phyloP scores from a whole-genome alignment of 1,284 basidiomycete genomes.

The Leccinum subrobustum region DNA sequence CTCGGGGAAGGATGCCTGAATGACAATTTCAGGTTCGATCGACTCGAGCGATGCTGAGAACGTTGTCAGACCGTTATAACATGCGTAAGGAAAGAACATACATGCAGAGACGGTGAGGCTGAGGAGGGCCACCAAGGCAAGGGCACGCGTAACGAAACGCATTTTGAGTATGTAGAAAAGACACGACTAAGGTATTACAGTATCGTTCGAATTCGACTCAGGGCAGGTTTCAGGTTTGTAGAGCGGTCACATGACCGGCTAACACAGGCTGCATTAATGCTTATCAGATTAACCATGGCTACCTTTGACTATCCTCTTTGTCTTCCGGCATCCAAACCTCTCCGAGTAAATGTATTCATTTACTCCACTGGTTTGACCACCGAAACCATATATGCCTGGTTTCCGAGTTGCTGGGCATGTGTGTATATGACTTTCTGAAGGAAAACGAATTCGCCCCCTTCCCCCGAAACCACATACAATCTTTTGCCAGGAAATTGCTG shows the following conservation, averaged over 20 bases:
- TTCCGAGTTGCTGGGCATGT: constrained; percentile 94
- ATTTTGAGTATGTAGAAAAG: constrained; percentile 17
- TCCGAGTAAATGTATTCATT: constrained; percentile 95
- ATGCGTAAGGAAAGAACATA: constrained; percentile 11
- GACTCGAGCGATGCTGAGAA: constrained; percentile 19
- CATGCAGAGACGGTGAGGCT: constrained; percentile 25
- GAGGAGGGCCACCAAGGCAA: constrained; percentile 22
- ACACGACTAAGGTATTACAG: neutral
- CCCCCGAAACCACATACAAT: constrained; percentile 93
- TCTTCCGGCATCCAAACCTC: constrained; percentile 46
- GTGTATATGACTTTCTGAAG: constrained; percentile 98
- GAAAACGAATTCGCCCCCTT: constrained; percentile 97
- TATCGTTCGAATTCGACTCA: constrained; percentile 6
- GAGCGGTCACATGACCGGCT: constrained; percentile 19
- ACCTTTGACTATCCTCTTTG: constrained; percentile 36
- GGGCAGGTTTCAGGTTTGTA: constrained; percentile 27
- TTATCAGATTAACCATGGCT: neutral
- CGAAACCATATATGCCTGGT: constrained; percentile 98
- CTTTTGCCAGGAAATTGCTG: constrained; percentile 90
- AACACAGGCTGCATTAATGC: neutral
- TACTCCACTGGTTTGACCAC: constrained; percentile 94
- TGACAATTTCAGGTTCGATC: constrained; percentile 52
- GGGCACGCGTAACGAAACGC: constrained; percentile 20
- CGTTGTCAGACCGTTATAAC: constrained; percentile 5
- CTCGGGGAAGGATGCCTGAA: constrained; percentile 70